Evolutionary conservation across 352 stramenopile genomes (phyloP).

Genomic region (Pythium rishiriense): DNA sequence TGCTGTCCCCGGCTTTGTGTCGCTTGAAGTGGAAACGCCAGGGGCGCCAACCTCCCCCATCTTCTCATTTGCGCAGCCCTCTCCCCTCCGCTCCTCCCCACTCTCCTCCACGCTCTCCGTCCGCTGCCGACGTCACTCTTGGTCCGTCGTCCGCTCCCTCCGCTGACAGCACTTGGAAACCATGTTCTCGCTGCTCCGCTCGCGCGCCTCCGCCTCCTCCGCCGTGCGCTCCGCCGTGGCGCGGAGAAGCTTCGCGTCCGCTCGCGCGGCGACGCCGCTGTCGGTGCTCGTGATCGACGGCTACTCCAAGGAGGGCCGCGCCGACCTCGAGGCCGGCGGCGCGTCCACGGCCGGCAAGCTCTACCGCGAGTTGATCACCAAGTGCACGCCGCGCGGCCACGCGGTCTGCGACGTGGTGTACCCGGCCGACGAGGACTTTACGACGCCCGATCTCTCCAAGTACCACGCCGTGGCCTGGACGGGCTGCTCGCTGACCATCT

Average conservation of each 20-base stretch:
- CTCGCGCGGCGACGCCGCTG: constrained; percentile 30
- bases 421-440: constrained; percentile 66
- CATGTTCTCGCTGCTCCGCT: constrained; percentile 21
- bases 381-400: constrained; percentile 56
- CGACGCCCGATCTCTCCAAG: constrained; percentile 57
- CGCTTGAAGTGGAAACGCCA: constrained; percentile 22
- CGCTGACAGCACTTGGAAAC: no score
- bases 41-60: background rate
- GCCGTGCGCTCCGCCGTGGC: background rate
- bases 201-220: background rate
- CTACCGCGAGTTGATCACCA: constrained; percentile 62
- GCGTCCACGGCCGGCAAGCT: constrained; percentile 71
- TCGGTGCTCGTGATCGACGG: constrained; percentile 78
- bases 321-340: constrained; percentile 63
- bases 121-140: background rate
- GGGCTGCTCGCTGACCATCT: constrained; percentile 73
- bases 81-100: background rate
- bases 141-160: background rate
- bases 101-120: background rate
- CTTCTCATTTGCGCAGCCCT: background rate
- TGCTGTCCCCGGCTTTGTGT: background rate
- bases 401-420: constrained; percentile 61
- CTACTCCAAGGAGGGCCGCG: constrained; percentile 69
- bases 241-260: constrained; percentile 13
- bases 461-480: constrained; percentile 82